Conservation (phyloP, 805 yeast species). For the Candida morakotiae region DNA sequence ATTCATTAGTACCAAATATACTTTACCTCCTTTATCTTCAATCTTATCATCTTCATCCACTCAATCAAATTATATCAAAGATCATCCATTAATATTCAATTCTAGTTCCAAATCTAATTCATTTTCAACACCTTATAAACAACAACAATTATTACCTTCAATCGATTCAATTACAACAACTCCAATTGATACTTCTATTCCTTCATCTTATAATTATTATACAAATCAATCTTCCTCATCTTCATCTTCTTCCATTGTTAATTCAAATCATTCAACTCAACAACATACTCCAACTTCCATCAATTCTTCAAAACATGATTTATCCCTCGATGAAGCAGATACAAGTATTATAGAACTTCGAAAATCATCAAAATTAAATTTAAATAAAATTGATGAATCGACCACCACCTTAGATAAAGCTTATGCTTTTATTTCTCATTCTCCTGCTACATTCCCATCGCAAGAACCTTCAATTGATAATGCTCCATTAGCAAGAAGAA, state of each 20-base stretch:
- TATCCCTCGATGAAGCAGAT: conserved; percentile 7
- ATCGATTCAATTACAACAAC: conserved; percentile 16
- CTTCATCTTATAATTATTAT: neutral
- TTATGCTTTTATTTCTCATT: conserved; percentile 90
- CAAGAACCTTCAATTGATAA: conserved; percentile 84
- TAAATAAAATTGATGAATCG: neutral
- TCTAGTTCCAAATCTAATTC: neutral
- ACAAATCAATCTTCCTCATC: neutral
- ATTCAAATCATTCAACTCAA: conserved; percentile 1
- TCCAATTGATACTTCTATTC: conserved; percentile 7
- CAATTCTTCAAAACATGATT: conserved; percentile 2
- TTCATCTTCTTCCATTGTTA: too few relatives aligned
- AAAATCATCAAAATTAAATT: neutral
- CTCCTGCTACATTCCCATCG: conserved; percentile 81
- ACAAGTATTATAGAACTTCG: conserved; percentile 5
- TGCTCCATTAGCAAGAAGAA: conserved; percentile 88
- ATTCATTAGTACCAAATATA: conserved; percentile 19
- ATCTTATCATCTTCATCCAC: conserved; percentile 15
- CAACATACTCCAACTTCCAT: conserved; percentile 3
- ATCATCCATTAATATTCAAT: conserved; percentile 8
- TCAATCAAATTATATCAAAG: conserved; percentile 5
- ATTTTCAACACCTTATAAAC: conserved; percentile 3
- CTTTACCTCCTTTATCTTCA: conserved; percentile 40
- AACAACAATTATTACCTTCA: conserved; percentile 20
- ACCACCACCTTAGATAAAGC: conserved; percentile 23